Evolutionary conservation across 2,329 filamentous ascomycete species (phyloP), one percentile per base, ranked within the genome.

Genomic region (Didymella sp.): DNA sequence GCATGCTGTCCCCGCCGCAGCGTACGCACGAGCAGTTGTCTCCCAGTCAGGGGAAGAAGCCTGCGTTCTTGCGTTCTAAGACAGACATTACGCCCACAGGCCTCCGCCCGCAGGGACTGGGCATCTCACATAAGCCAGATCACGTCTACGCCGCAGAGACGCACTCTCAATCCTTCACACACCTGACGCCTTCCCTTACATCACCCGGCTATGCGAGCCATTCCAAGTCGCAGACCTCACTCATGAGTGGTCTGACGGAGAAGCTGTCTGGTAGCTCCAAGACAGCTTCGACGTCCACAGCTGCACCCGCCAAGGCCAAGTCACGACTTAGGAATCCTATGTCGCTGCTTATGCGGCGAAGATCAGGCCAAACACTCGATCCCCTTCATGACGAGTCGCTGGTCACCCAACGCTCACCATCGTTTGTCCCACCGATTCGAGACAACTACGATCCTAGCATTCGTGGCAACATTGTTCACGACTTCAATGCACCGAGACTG

Each of bases 391-490:
- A 85, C 28, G 82, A 85, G 41, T 74, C 79, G 17, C 80, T 81
- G 6, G 78, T 82, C 28, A 80, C 78, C 19, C 78, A 80, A 25
- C 79, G 78, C 35, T 82, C 78, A 47, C 67, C 81, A 12, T 62
- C 71, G 7, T 71, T 74, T 40, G 75, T 83, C 17, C 73, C 74
- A 2, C 79, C 82, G 2, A 79, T 85, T 50, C 84, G 84, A 2
- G 85, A 85, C 56, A 83, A 87, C 64, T 87, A 86, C 66, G 85
- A 87, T 63, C 85, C 85, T 12, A 80, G 85, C 50, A 88, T 88
- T 56, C 81, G 84, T 49, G 86, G 86, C 17, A 86, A 83, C 45
- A 81, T 85, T 21, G 80, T 88, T 1, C 86, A 89, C 73, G 86
- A 89, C 65, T 89, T 88, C 70, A 87, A 85, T 45, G 84, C 82